Evolutionary conservation across 192 early-diverging fungal species (phyloP), one percentile per base, ranked within the genome.

Genomic region (Paraglomus occultum): DNA sequence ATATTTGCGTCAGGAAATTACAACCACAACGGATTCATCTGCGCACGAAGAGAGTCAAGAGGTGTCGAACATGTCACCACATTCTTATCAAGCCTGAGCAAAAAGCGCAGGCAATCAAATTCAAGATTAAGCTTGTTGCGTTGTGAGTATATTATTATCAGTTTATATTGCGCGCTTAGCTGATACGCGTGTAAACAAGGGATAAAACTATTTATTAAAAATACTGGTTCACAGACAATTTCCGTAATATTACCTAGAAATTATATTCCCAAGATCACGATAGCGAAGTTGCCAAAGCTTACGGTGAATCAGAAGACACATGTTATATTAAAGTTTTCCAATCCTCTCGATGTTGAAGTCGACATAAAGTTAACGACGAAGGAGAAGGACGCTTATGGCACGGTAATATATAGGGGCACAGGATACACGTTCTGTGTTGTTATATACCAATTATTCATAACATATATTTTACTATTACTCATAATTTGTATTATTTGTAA

Each of bases 11-110:
- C 15, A 85, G 84, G 11, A 73, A 84, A n/a, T 72, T 91, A 7
- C 80, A 85, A 52, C 96, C 96, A 11, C 91, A 92, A 75, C 88
- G 94, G 12, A 86, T 96, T 47, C 89, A 90, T 52, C 82, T 98
- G 43, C 86, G 91, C 43, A 94, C 91, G 67, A 95, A 95, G 75
- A 86, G 89, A 23, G 81, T 90, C 0, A 93, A 94, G 45, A 85
- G 92, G 42, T 98, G 96, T 74, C 85, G 92, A 45, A 73, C 80
- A 5, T 98, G 96, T 82, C 87, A 91, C 45, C 90, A 95, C 73
- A 90, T 95, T 48, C 79, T 98, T 18, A 89, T 94, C 64, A 96
- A 95, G 73, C 94, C 96, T 0, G 94, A 96, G 65, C 88, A 89
- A 73, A 96, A 95, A 72, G 92, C 94, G 1, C 92, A 95, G 66